Base-by-base conservation (phyloP, 2,329 filamentous ascomycete species). In the Aspergillus neotritici region DNA sequence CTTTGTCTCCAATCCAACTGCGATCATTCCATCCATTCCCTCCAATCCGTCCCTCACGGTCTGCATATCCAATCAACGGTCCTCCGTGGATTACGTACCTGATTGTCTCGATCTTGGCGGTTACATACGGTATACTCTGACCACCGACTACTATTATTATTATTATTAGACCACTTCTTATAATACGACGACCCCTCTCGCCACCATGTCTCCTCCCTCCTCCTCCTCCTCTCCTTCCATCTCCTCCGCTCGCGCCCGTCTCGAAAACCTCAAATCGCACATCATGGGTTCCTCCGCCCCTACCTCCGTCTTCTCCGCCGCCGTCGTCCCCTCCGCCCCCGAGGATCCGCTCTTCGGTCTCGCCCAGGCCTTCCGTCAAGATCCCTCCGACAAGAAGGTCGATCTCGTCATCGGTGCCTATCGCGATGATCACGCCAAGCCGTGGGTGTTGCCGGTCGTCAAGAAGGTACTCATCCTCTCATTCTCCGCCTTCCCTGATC, bases 371-470 rank as follows among this genome's bases (percentile, higher is more conserved):
- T 98, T 84, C 76, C 82, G 82, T 61, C 86, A 85, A 50, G 93
- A 98, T 63, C 71, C 79, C 13, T 76, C 73, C 44, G 67, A 76
- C 45, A 81, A 87, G 68, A 98, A 98, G 74, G 86, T 98, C 54
- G 93, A 98, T 71, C 71, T 98, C 69, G 90, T 93, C 65, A 79
- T 97, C 72, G 93, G 93, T 57, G 93, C 93, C 46, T 98, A 98
- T 72, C 80, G 93, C 65, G 93, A 95, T 63, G 78, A 97, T 72
- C 85, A 90, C 64, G 91, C 89, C 49, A 97, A 97, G 75, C 93
- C 93, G 3, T 98, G 93, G 93, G 83, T 98, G 49, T 72, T 98
- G 51, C 91, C 93, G 14, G 91, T 97, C 2, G 91, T 97, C 49
- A 94, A 88, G 73, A 94, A 94, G 86, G 91, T 94, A 46, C 25